Evolutionary conservation across 495 filamentous ascomycete genomes (phyloP), one percentile per base, ranked within the genome.

Genomic region (Trichoderma orchidacearum): DNA sequence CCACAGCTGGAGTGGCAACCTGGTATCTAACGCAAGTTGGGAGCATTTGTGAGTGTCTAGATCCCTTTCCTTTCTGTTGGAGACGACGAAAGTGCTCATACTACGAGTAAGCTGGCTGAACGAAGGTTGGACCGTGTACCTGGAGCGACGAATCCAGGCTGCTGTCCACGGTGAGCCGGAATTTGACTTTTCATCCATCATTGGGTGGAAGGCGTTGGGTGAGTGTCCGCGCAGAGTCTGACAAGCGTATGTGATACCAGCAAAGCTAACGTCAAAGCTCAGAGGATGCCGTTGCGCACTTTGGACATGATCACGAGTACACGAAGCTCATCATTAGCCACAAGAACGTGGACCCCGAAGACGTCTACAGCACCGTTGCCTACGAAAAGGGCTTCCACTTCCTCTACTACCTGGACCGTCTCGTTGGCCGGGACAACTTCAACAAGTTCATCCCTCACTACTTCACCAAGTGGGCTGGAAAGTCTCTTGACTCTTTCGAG

Each of bases 391-490:
- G 72, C 41, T 75, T 77, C 60, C 71, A 77, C 58, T 75, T 76
- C 52, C 67, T 98, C 54, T 95, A 85, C 66, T 79, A 87, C 60
- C 78, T 98, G 8, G 93, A 98, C 60, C 84, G 82, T 29, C 75
- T 93, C 9, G 74, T 98, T 2, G 89, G 90, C n/a, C 85, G 87
- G 61, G 75, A 83, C 36, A 85, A 88, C 63, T 98, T 90, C 71
- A 85, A 96, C 75, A 84, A 80, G 59, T 98, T 95, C 70, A 96
- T 98, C 61, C 90, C 91, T 32, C 81, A 95, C 67, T 96, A 96
- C 69, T 96, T 96, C 67, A 83, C 75, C n/a, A 84, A 71, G 12
- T 96, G 83, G 75, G 77, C 84, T 32, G 74, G 78, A 57, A 89
- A 87, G 62, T 95, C 89, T 4, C 76, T 98, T 8, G 89, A 95